Base-by-base conservation (phyloP, 352 stramenopile species). In the Globisporangium barbulae region DNA sequence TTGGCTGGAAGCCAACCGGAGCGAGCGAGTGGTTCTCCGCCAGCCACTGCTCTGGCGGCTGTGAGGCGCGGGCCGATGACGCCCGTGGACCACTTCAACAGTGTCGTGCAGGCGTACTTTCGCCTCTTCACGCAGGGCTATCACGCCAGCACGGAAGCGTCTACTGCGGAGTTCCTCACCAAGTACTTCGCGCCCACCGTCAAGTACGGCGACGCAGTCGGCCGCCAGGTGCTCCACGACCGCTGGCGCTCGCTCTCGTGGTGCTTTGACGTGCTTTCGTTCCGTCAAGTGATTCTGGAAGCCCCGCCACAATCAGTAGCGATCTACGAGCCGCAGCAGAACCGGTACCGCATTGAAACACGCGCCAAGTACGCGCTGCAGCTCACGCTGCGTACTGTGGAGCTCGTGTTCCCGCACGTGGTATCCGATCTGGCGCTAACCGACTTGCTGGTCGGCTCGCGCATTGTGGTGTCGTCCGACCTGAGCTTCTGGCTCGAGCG, bases 401-500 rank as follows among this genome's bases (percentile, higher is more conserved):
- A 67, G 30, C 61, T 67, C 25, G 61, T 67, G 21, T 62, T 67
- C 25, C 61, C 61, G 8, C 61, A 67, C 5, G 53, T 62, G 42
- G 17, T 48, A 4, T 37, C 61, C 5, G 31, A 61, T 7, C 31
- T 37, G 2, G 28, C 35, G 28, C 44, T 67, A 7, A 25, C 39
- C 28, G 22, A 50, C 7, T 7, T 44, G 63, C 56, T 57, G 25
- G 28, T 19, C 37, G 71, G 31, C 22, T 73, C 22, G 54, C 33
- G 31, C 45, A 42, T 55, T 19, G 45, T 55, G 15, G 53, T 67
- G 28, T 17, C 66, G 6, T 68, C 61, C 7, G 31, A 56, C 12
- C 31, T 76, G 17, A 55, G 31, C 1, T 76, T 79, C 55, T 71
- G 63, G 48, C 70, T 76, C 28, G 63, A 72, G 28, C 42, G 50